Evolutionary conservation across 495 filamentous ascomycete species (phyloP).

Genomic region (Neurospora sp.): DNA sequence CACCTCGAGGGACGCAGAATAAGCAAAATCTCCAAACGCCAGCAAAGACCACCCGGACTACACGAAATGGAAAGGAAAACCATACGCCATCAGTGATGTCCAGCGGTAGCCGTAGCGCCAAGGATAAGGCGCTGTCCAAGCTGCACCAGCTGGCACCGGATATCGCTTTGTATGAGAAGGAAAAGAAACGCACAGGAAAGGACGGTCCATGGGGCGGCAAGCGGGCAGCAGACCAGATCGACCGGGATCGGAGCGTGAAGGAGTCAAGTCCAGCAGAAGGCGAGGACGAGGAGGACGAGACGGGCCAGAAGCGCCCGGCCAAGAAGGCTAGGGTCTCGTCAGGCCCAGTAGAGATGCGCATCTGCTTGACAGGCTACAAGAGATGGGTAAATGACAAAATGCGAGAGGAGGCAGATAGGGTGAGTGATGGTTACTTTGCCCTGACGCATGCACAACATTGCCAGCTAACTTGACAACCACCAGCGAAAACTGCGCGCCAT

Average conservation of each 20-base stretch:
- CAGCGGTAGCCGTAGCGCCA: slow-evolving; percentile 74
- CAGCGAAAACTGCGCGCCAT: slow-evolving; percentile 74
- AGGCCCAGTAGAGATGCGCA: slow-evolving; percentile 52
- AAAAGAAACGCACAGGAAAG: slow-evolving; percentile 64
- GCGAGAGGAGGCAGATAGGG: slow-evolving; percentile 70
- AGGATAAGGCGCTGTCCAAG: slow-evolving; percentile 65
- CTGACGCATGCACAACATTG: background rate
- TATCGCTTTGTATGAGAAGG: slow-evolving; percentile 84
- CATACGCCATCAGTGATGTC: slow-evolving; percentile 59
- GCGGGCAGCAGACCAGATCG: slow-evolving; percentile 45
- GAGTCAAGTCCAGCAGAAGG: slow-evolving; percentile 21
- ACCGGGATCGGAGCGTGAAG: slow-evolving; percentile 32
- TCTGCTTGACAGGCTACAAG: slow-evolving; percentile 71
- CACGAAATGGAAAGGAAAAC: slow-evolving; percentile 64
- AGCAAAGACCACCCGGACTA: slow-evolving; percentile 27
- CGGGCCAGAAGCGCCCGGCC: slow-evolving; percentile 36
- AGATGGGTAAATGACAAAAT: slow-evolving; percentile 57
- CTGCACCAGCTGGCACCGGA: slow-evolving; percentile 71
- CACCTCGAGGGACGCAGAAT: slow-evolving; percentile 2
- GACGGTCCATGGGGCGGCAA: slow-evolving; percentile 72
- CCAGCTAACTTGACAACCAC: slow-evolving; percentile 13
- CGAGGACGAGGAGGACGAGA: slow-evolving; percentile 35
- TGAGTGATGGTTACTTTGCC: slow-evolving; percentile 32
- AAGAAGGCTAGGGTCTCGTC: slow-evolving; percentile 54
- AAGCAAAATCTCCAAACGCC: slow-evolving; percentile 28